Evolutionary conservation across 2,329 filamentous ascomycete genomes (phyloP), one percentile per base, ranked within the genome.

Genomic region (Colletotrichum gloeosporioides): DNA sequence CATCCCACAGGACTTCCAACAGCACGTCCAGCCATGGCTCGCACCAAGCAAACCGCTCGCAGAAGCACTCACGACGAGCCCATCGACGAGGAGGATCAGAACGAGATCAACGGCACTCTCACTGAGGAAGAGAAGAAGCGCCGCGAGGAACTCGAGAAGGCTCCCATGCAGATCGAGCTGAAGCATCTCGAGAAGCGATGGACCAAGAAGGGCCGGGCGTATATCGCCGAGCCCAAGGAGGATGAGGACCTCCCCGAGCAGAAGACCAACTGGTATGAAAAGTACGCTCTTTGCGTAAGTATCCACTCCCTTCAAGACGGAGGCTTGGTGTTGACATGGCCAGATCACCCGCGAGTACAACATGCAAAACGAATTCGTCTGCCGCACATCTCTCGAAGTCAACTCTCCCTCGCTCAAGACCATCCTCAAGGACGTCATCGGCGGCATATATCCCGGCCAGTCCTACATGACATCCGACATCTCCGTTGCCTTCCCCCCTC

Each of bases 161-260:
- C 79, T 12, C 80, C 79, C 25, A 82, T 82, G 80, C 80, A 79
- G 36, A 64, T 78, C 22, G 80, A 82, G 69, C 79, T 84, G 69
- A 83, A 83, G 74, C 80, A 84, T 64, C 80, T 84, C 18, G 82
- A 84, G 63, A 81, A 80, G 63, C 82, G 81, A 27, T 82, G 79
- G 71, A 82, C 82, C 63, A 79, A 79, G 44, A 80, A 82, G 71
- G 80, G 80, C 8, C 78, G 78, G 22, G 71, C 71, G 10, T 82
- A 81, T 59, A 79, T 83, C 63, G 77, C 78, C 32, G 83, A 84
- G 74, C 81, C 81, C 16, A 80, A 80, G 65, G 80, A 81, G 63
- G 82, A 78, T 44, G 81, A 79, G 53, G 80, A 78, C 57, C 78
- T 79, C 36, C 81, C 78, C 6, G 82, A 80, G 27, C 70, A 81